Base-by-base conservation (phyloP, 345 rosid genomes). In the Eucalyptus sp. region DNA sequence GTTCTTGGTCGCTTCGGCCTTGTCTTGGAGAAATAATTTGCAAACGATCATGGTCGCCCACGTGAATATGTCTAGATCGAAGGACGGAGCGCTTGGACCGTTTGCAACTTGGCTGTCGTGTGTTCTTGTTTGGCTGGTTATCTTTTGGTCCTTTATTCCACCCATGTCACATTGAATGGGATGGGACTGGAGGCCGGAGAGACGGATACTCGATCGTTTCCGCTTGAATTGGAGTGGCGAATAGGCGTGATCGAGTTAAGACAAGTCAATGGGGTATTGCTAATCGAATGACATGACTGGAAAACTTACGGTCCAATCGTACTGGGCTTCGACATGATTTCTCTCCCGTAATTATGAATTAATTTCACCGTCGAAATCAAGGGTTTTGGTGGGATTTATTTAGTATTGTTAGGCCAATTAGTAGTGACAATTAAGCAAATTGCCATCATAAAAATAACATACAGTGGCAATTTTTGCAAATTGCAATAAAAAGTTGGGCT, bases 221-320 rank as follows among this genome's bases (percentile, higher is more conserved):
- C 0, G 76, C 14, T 41, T 7, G 44, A 37, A 41, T 11, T 76
- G 48, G 13, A 76, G 48, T 3, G 48, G 8, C 1, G 48, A 41
- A 6, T 44, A 76, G 8, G 27, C 6, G 0, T 37, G 24, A 76
- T 76, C 8, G 8, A 76, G 48, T 18, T 0, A 5, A 41, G 83
- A 76, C 46, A 41, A 37, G 29, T 76, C 15, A 20, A 12, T 2
- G 4, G 48, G 46, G 8, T 15, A 37, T 41, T 22, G 4, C 13
- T 20, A 22, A 41, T 41, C 6, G 48, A 76, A 41, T 20, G 83
- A 20, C 24, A 3, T 41, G 29, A 41, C 0, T 2, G 0, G 9
- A 20, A 37, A 41, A 3, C 4, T 20, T 10, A 76, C 0, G 3
- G 0, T 7, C 20, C 2, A 7, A 0, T 6, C 15, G 1, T 20